Evolutionary conservation across 495 filamentous ascomycete genomes (phyloP), one percentile per base, ranked within the genome.

Genomic region (Penicillium paxilli): DNA sequence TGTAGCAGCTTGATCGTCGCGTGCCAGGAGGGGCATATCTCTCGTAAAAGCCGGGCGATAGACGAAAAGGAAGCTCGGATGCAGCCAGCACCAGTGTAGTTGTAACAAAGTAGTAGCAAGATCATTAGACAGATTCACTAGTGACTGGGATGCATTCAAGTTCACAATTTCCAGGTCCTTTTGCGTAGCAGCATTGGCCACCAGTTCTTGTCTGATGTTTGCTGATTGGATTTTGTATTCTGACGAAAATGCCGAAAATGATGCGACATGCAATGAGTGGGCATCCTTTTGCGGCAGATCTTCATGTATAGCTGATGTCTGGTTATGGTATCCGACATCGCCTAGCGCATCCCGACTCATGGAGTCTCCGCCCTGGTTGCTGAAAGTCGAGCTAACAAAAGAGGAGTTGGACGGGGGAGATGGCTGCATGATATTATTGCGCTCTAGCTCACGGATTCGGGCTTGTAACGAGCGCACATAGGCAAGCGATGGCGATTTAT

Each of bases 21-120:
- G 38, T 9, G 28, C 17, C n/a, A 50, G 20, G 19, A 54, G 20
- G 35, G 55, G 44, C 37, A 49, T 30, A 44, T 49, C 52, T 30
- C 61, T 46, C 20, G 56, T 62, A 37, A 67, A 67, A 17, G 64
- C 58, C 12, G 64, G 61, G 16, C 64, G 58, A 25, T 67, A 64
- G 32, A 67, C 58, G 42, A 61, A 64, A 32, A 62, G 44, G 28
- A 67, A 67, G 42, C 58, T 57, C 24, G 64, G 61, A 19, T 60
- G 52, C 24, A 67, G 49, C 65, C 65, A 68, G 8, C 54, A 55
- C 56, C 62, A 68, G 33, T 68, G 62, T 16, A 64, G 42, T 28
- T 61, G 28, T 32, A 67, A 24, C 11, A 64, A 47, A 20, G 24
- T 41, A 26, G 32, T 52, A 14, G 41, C 42, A 11, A 58, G 32